A percentile compares a stretch with the other conserved stretches of the same genome.
phyloP scores from a whole-genome alignment of 495 filamentous ascomycete species.

The Hypoxylon lenormandii region DNA sequence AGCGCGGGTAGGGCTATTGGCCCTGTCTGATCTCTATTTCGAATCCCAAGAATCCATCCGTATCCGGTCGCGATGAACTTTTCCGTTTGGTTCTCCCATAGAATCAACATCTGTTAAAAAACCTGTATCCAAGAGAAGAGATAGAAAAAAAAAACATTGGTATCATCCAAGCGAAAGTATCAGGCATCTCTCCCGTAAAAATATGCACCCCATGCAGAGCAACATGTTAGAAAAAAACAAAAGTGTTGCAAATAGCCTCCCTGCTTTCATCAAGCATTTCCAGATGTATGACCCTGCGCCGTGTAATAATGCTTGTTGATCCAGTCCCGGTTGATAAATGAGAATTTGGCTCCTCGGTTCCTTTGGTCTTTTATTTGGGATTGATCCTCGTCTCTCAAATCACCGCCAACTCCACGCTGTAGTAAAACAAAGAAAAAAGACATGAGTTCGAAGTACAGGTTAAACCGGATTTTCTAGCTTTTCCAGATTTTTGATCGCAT shows the following conservation, averaged over 20 bases:
- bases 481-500: conserved; percentile 16
- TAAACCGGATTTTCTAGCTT: conserved; percentile 25
- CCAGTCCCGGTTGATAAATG: conserved; percentile 42
- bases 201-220: conserved; percentile 41
- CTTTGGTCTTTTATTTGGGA: conserved; percentile 39
- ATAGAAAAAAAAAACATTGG: conserved; percentile 44
- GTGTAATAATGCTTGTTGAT: conserved; percentile 43
- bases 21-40: conserved; percentile 41
- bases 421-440: conserved; percentile 47
- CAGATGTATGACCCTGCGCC: conserved; percentile 45
- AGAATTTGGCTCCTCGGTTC: conserved; percentile 43
- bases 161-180: conserved; percentile 56
- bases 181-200: conserved; percentile 30
- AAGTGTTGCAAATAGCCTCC: conserved; percentile 38
- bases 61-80: conserved; percentile 44
- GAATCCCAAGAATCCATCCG: conserved; percentile 41
- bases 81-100: conserved; percentile 40
- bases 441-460: conserved; percentile 48
- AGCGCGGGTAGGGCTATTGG: conserved; percentile 41
- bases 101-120: conserved; percentile 26
- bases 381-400: conserved; percentile 46
- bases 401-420: conserved; percentile 52
- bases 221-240: conserved; percentile 46
- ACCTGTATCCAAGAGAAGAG: conserved; percentile 31
- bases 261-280: conserved; percentile 39